Percentiles rank a stretch among this genome's conserved stretches.
Conservation (phyloP, 2,329 filamentous ascomycete genomes). For the Colletotrichum horii region DNA sequence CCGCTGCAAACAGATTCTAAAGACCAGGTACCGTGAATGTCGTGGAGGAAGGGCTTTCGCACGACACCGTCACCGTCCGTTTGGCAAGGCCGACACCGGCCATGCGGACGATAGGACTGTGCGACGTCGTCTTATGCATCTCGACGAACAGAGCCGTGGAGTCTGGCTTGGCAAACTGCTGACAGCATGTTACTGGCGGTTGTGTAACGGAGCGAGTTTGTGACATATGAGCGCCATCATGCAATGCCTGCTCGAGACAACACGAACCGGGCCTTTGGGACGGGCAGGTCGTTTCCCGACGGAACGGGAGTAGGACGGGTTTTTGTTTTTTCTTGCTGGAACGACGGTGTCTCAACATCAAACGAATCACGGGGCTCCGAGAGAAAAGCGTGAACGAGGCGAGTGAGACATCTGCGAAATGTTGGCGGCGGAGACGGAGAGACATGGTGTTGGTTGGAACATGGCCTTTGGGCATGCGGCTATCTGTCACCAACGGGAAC, state of each 20-base stretch:
- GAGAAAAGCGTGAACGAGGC: neutral
- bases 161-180: neutral
- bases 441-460: neutral
- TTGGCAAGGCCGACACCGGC: neutral
- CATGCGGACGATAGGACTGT: neutral
- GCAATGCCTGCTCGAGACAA: neutral
- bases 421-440: neutral
- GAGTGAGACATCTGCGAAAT: neutral
- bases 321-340: neutral
- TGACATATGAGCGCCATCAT: neutral
- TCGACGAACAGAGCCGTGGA: neutral
- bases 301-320: neutral
- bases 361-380: neutral
- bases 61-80: neutral
- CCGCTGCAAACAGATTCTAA: neutral
- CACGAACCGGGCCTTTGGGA: conserved; percentile 3
- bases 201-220: conserved; percentile 3
- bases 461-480: neutral
- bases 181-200: neutral
- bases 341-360: neutral
- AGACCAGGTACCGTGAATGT: neutral
- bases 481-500: neutral
- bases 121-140: neutral
- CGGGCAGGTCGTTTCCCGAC: neutral
- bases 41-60: neutral